Conservation (phyloP, 345 rosid genomes). For the Chamaenerion angustifolium region DNA sequence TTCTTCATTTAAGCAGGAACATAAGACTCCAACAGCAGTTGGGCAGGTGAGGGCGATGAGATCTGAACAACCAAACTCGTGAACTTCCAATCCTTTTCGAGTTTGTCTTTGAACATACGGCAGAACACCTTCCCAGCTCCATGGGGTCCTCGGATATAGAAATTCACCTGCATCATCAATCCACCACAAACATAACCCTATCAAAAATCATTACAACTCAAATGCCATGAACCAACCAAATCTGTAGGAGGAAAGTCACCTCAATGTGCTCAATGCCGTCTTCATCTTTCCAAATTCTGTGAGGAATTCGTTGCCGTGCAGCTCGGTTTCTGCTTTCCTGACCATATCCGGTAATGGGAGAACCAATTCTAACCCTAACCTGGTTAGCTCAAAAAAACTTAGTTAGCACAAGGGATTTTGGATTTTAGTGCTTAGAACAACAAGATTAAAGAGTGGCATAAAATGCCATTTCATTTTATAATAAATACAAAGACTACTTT, state of each 20-base stretch:
- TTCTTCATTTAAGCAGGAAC: slow-evolving; percentile 45
- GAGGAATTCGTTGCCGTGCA: slow-evolving; percentile 88
- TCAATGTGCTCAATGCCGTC: slow-evolving; percentile 89
- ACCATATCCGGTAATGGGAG: slow-evolving; percentile 93
- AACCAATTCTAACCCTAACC: slow-evolving; percentile 94
- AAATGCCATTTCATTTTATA: too few relatives aligned
- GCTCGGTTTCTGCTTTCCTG: slow-evolving; percentile 94
- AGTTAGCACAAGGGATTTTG: neutral
- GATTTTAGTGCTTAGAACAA: neutral
- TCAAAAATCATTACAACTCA: too few relatives aligned
- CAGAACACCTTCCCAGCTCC: slow-evolving; percentile 86
- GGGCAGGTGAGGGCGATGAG: slow-evolving; percentile 49
- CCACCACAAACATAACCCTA: neutral
- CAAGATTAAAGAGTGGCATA: neutral
- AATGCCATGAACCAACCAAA: neutral
- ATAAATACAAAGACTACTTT: too few relatives aligned
- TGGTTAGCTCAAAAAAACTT: slow-evolving; percentile 17
- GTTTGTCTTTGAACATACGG: slow-evolving; percentile 85
- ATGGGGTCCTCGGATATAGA: slow-evolving; percentile 80
- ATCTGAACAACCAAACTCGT: slow-evolving; percentile 75
- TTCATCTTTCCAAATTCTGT: slow-evolving; percentile 68
- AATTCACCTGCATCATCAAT: slow-evolving; percentile 41
- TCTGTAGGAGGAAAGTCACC: slow-evolving; percentile 20
- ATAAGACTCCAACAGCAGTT: slow-evolving; percentile 76
- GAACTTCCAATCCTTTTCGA: slow-evolving; percentile 75